phyloP scores from a whole-genome alignment of 2,329 filamentous ascomycete genomes.

The Decorospora gaudefroyi region DNA sequence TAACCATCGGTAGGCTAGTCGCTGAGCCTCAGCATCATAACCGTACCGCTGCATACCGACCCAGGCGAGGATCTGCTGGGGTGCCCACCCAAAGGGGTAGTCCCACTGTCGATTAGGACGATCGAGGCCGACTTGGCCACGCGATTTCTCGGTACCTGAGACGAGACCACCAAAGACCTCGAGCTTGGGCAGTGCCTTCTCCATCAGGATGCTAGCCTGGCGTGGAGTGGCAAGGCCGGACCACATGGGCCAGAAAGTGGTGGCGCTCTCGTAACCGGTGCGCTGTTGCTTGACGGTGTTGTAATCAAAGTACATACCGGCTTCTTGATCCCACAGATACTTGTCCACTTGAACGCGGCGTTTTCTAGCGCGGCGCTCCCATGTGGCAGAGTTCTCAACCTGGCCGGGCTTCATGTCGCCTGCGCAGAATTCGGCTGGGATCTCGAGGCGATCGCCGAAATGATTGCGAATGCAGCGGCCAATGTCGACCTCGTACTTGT shows the following conservation, averaged over 20 bases:
- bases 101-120: constrained; percentile 98
- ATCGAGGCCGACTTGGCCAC: constrained; percentile 76
- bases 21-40: constrained; percentile 85
- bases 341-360: constrained; percentile 87
- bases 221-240: constrained; percentile 82
- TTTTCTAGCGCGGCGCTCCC: constrained; percentile 86
- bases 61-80: constrained; percentile 98
- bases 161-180: constrained; percentile 86
- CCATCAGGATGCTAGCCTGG: constrained; percentile 83
- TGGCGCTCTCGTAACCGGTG: constrained; percentile 84
- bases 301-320: constrained; percentile 98
- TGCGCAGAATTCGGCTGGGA: constrained; percentile 81
- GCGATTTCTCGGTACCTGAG: constrained; percentile 86
- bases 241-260: constrained; percentile 98
- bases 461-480: constrained; percentile 79
- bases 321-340: constrained; percentile 88
- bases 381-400: constrained; percentile 79
- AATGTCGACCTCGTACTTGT: constrained; percentile 97
- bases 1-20: constrained; percentile 92
- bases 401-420: constrained; percentile 67
- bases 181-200: constrained; percentile 80
- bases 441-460: constrained; percentile 80
- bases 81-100: constrained; percentile 97
- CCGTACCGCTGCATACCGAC: constrained; percentile 89
- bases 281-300: constrained; percentile 81